Evolutionary conservation across 805 yeast species (phyloP), one percentile per base, ranked within the genome.

Genomic region (Candida chilensis): DNA sequence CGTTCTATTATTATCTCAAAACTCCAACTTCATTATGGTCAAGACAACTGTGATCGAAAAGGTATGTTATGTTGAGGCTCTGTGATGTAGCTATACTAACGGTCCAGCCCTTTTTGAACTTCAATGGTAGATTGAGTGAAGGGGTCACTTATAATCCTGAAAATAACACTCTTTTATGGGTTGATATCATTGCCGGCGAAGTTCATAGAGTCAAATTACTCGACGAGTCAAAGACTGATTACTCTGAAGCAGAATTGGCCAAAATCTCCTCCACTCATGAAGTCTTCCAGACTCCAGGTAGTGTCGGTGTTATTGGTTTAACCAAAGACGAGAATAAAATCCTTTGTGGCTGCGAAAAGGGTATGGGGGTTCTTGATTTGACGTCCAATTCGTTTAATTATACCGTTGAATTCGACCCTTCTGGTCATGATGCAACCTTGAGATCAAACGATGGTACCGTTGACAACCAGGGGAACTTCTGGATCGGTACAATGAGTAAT

Each of bases 361-460:
- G 95, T 14, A 62, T 83, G 29, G 82, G 74, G 9, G 53, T 56
- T 25, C 71, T 72, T 20, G 58, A 67, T 42, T 64, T 81, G 37
- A 55, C n/a, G 50, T 47, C 2, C 41, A 52, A 13, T 39, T 52
- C 35, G 47, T 47, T 19, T 50, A 52, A 54, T 17, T 78, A 53
- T 35, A 56, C 74, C 17, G 42, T 67, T 30, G 55, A 57, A 27
- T 57, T 60, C 34, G 49, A 43, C 27, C 45, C 50, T 29, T 44
- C 53, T 10, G 43, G 44, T 2, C 46, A 41, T 11, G 39, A 49
- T 18, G 36, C 28, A 15, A 54, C 52, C 27, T 50, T 70, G 48
- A 62, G 87, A 44, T 79, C 92, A 25, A 87, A 87, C 45, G 96
- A 87, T 48, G 95, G 96, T 0, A 69, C 73, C 27, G 70, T 86